Evolutionary conservation across 177 flowering plant genomes (phyloP).

Genomic region (Vitis hybrid): DNA sequence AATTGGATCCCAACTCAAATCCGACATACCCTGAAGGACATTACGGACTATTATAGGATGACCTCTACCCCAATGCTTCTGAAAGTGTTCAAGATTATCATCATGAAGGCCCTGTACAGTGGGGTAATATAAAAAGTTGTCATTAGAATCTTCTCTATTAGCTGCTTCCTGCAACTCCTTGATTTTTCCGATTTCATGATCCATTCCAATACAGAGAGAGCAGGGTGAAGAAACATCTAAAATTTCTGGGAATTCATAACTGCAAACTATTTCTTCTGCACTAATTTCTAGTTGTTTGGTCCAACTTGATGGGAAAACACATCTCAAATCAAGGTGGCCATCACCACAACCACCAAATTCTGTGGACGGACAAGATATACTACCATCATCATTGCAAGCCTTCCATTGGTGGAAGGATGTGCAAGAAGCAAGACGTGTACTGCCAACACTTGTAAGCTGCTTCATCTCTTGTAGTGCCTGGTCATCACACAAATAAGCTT

Average conservation of each 20-base stretch:
- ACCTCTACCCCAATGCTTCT: slow-evolving; percentile 67
- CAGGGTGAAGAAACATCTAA: slow-evolving; percentile 41
- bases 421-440: slow-evolving; percentile 14
- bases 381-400: slow-evolving; percentile 27
- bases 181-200: slow-evolving; percentile 24
- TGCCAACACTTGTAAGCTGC: slow-evolving; percentile 9
- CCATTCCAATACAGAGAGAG: slow-evolving; percentile 37
- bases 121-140: slow-evolving; percentile 59
- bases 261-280: slow-evolving; percentile 62
- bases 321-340: slow-evolving; percentile 47
- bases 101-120: slow-evolving; percentile 31
- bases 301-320: slow-evolving; percentile 58
- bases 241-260: slow-evolving; percentile 48
- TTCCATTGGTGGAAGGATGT: slow-evolving; percentile 25
- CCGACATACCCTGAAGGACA: slow-evolving; percentile 36
- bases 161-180: slow-evolving; percentile 44
- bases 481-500: slow-evolving; percentile 18
- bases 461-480: slow-evolving; percentile 14
- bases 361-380: slow-evolving; percentile 55
- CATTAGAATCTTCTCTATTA: slow-evolving; percentile 40
- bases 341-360: slow-evolving; percentile 71
- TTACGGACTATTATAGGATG: slow-evolving; percentile 69
- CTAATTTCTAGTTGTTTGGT: slow-evolving; percentile 54
- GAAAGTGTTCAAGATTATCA: slow-evolving; percentile 60
- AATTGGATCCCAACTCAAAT: slow-evolving; percentile 69